These are phyloP conservation scores for Colletotrichum godetiae DNA, from an alignment of 2,329 filamentous ascomycete species.

Conservation along the genomic window DNA sequence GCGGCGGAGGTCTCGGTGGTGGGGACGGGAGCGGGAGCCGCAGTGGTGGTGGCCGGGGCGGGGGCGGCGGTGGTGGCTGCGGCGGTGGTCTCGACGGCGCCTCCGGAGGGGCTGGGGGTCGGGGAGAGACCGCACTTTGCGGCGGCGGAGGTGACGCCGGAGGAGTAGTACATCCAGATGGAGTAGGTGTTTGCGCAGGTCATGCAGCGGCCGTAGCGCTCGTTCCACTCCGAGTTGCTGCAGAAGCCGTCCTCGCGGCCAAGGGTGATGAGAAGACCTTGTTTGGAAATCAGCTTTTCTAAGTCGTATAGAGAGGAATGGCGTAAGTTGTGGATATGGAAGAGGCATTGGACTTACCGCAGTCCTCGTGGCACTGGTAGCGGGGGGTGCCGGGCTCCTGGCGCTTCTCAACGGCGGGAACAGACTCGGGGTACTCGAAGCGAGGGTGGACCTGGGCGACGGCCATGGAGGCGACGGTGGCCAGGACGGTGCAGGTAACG, in stretches of 20 bases:
- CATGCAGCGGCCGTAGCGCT: constrained; percentile 54
- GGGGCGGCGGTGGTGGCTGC: constrained; percentile 10
- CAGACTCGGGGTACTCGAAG: constrained; percentile 29
- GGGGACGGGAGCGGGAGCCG: neutral
- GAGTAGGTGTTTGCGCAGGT: constrained; percentile 54
- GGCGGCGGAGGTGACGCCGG: constrained; percentile 46
- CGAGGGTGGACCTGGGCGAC: constrained; percentile 13
- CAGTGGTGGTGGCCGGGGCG: neutral
- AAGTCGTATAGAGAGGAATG: no score
- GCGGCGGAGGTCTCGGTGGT: neutral
- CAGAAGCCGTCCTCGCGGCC: constrained; percentile 50
- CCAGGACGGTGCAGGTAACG: constrained; percentile 32
- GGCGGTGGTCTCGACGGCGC: constrained; percentile 3
- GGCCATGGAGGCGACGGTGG: constrained; percentile 25
- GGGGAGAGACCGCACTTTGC: constrained; percentile 24
- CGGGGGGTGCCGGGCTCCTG: constrained; percentile 56
- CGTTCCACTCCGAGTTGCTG: constrained; percentile 50
- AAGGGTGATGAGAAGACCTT: constrained; percentile 46
- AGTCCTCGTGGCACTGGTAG: constrained; percentile 59
- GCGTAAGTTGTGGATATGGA: neutral
- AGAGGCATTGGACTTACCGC: constrained; percentile 48
- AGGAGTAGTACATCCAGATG: constrained; percentile 59
- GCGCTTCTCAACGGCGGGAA: constrained; percentile 47
- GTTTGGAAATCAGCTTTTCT: no score
- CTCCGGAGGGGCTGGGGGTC: constrained; percentile 26